phyloP scores from a whole-genome alignment of 352 stramenopile genomes.

The Globisporangium abappressorium region DNA sequence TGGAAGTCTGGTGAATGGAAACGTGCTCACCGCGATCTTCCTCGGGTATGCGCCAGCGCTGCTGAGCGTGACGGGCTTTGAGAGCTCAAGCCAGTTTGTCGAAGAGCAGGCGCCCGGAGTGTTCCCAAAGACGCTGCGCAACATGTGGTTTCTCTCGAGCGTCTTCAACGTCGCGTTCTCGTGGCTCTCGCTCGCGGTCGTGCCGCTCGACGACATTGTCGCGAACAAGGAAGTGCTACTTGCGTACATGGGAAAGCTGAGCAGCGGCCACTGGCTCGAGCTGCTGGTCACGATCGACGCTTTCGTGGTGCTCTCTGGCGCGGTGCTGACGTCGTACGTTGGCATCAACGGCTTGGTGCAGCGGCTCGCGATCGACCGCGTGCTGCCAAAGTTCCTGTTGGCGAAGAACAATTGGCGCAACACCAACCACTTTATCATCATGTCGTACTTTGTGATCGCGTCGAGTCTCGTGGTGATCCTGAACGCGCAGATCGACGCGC shows the following conservation, averaged over 20 bases:
- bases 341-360: conserved; percentile 56
- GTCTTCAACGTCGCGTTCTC: conserved; percentile 80
- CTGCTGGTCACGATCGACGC: conserved; percentile 52
- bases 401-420: conserved; percentile 41
- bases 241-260: conserved; percentile 44
- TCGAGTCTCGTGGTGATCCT: conserved; percentile 50
- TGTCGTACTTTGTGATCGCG: conserved; percentile 47
- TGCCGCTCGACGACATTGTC: conserved; percentile 62
- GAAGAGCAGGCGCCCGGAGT: conserved; percentile 77
- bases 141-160: conserved; percentile 76
- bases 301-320: conserved; percentile 72
- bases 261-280: conserved; percentile 24
- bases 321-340: conserved; percentile 68
- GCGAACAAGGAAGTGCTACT: conserved; percentile 43
- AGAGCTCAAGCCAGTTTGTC: conserved; percentile 81
- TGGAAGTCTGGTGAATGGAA: conserved; percentile 23
- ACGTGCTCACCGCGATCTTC: conserved; percentile 39
- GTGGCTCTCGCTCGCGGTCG: conserved; percentile 58
- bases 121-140: conserved; percentile 79
- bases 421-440: conserved; percentile 57
- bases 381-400: conserved; percentile 35
- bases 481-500: conserved; percentile 50
- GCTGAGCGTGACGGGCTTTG: conserved; percentile 82
- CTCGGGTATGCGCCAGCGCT: conserved; percentile 65
- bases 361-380: conserved; percentile 62